Base-by-base conservation (phyloP, 2,329 filamentous ascomycete genomes). In the Sordariomycetes sp. region DNA sequence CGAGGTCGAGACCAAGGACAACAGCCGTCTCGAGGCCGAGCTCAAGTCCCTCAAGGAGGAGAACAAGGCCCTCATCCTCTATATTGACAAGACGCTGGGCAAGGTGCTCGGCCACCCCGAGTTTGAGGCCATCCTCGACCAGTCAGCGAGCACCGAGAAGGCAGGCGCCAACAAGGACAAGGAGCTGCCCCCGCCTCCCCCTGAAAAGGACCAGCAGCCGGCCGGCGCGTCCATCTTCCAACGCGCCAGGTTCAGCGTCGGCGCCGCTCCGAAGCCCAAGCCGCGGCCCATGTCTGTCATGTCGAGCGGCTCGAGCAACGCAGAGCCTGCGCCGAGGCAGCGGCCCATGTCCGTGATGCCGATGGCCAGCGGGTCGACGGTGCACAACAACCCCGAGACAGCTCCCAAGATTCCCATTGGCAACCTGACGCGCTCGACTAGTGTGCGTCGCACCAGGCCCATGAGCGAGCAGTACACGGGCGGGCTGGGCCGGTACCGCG, bases 11-110 rank as follows among this genome's bases (percentile, higher is more conserved):
- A 73, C 72, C 53, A 78, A 81, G 62, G 85, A 85, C 64, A n/a
- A 50, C 10, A 10, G 20, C 5, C 83, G 82, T 56, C 76, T 94
- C 13, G 91, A 96, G 68, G 72, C 77, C 12, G 92, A 97, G 65
- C 71, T 94, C 63, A 90, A 87, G 70, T 78, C 81, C 10, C 76
- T 89, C 64, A 92, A 89, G 73, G 92, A 96, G 68, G 86, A 96
- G 75, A 97, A 99, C 77, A 97, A 97, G 76, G 94, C 94, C 34
- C 77, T 99, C 64, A 95, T 90, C 25, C 77, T 97, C 62, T 99
- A 99, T 75, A 96, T 99, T 76, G 96, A 97, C 80, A 95, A 94
- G 74, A 97, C 99, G 69, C 96, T 99, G 68, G 94, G 94, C 69
- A 87, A 94, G 58, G 82, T 99, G 52, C 80, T 99, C 61, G 88